phyloP scores from a whole-genome alignment of 371 early-diverging fungal genomes.

The Zychaea mexicana region DNA sequence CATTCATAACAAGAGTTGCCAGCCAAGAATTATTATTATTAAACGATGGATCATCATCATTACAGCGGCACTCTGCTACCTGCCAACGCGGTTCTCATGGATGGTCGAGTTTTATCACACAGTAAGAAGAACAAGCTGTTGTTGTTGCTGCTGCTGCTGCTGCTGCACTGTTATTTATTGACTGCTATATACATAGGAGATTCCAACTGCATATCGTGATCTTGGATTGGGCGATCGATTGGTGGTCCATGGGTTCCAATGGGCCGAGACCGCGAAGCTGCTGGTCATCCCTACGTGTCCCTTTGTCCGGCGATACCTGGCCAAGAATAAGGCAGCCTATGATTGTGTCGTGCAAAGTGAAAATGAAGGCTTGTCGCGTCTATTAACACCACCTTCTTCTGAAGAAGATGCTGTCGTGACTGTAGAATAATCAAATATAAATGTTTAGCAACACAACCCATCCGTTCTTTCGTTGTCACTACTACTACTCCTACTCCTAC shows the following conservation, averaged over 20 bases:
- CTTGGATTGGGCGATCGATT: constrained; percentile 17
- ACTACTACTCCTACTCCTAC: too few species aligned
- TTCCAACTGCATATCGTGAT: constrained; percentile 17
- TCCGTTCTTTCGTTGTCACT: background rate
- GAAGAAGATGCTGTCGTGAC: background rate
- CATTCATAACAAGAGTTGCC: too few species aligned
- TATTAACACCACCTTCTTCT: constrained; percentile 1
- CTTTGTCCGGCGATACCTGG: constrained; percentile 14
- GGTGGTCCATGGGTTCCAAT: constrained; percentile 14
- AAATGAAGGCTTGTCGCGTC: constrained; percentile 4
- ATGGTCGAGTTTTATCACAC: constrained; percentile 31
- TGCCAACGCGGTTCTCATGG: constrained; percentile 25
- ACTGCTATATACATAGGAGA: constrained; percentile 20
- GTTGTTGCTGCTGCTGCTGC: too few species aligned
- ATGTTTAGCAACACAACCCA: background rate
- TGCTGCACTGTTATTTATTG: too few species aligned
- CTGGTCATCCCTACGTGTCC: constrained; percentile 19
- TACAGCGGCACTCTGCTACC: constrained; percentile 30
- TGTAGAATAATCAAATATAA: constrained; percentile 7
- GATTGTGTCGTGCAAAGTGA: constrained; percentile 10
- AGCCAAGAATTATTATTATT: too few species aligned
- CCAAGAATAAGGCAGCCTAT: background rate
- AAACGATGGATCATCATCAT: too few species aligned
- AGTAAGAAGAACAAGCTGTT: constrained; percentile 8
- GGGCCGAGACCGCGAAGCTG: constrained; percentile 12